Base-by-base conservation (phyloP, 805 yeast genomes). In the Ogataea dorogensis region DNA sequence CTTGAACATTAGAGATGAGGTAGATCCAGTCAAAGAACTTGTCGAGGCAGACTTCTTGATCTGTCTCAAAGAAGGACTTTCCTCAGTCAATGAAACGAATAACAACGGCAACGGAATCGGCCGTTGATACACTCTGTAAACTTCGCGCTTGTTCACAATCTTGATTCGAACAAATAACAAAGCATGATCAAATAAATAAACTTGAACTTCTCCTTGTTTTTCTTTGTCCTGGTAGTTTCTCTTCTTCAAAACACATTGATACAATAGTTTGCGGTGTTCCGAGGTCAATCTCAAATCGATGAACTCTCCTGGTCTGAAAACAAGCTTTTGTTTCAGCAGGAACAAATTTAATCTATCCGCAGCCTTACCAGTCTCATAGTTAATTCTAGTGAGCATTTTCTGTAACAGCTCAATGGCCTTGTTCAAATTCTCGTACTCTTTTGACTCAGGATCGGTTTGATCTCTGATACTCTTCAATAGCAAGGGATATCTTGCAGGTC, bases 401-500 rank as follows among this genome's bases (percentile, higher is more conserved):
- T 81, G 79, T 23, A 91, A 73, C 50, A 82, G 77, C 32, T 78
- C 86, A 46, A 84, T 75, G 1, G 95, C 94, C 44, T 77, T 78
- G 16, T 74, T 69, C 39, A 93, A 66, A 47, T 80, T 75, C 35
- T 73, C 75, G 51, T 72, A 74, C 48, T 89, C 96, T 1, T 86
- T 79, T 6, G 79, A 72, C 17, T 78, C 84, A n/a, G 81, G 81
- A 35, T 72, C 75, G 0, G 98, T 88, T 45, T 79, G 76, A 58
- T 93, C 91, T 46, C 86, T 68, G 22, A 93, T 85, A 31, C 91
- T 93, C 39, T 77, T 81, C 15, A 91, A 69, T 39, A 93, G 69
- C 32, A 93, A 65, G 46, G 95, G 96, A 63, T 93, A 93, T 48
- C 98, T 71, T 7, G 97, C 98, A 20, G 96, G 88, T 58, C 98